Base-by-base conservation (phyloP, 306 rosid species). In the Vigna unguiculata region DNA sequence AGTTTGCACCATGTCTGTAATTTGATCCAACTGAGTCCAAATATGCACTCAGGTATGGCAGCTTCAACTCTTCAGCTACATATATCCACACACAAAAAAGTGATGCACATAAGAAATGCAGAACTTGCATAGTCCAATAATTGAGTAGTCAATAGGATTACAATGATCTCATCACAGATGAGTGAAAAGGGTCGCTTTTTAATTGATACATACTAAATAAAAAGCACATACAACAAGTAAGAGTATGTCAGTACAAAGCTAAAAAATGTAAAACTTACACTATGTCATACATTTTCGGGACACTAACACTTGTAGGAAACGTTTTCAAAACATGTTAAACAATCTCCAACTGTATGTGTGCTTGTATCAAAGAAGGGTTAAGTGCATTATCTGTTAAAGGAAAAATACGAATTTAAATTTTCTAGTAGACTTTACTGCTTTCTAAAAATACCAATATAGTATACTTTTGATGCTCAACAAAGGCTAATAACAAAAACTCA, bases 1-100 rank as follows among this genome's bases (percentile, higher is more conserved):
- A 94, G 82, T 92, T 95, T 34, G 95, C 96, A 73, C 98, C 97
- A 69, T 90, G 85, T 61, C 96, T 71, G 71, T 86, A 94, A 81
- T 83, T 83, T 7, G 96, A 87, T 60, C 97, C 97, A 45, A 94
- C 54, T 55, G 96, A 92, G 82, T 92, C 87, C 85, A 90, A 81
- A 71, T 94, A 94, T 40, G 98, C 87, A 89, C 90, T 90, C 14
- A 94, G 76, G 60, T 84, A 89, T 51, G 95, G 98, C 15, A 90
- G 30, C 82, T 92, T 81, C 89, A 94, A 75, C 78, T 88, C 88
- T 87, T 92, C 95, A 80, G 95, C 98, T 94, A 88, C 89, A 78
- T 59, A 22, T 4, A 19, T 60, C 47, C 69, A 21, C 52, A 28
- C 24, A 45, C 21, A 20, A 19, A 25, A 32, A 64, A 19, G 32